Evolutionary conservation across 1,139 yeast genomes (phyloP).

Genomic region (Tardiomyces digboiensis): DNA sequence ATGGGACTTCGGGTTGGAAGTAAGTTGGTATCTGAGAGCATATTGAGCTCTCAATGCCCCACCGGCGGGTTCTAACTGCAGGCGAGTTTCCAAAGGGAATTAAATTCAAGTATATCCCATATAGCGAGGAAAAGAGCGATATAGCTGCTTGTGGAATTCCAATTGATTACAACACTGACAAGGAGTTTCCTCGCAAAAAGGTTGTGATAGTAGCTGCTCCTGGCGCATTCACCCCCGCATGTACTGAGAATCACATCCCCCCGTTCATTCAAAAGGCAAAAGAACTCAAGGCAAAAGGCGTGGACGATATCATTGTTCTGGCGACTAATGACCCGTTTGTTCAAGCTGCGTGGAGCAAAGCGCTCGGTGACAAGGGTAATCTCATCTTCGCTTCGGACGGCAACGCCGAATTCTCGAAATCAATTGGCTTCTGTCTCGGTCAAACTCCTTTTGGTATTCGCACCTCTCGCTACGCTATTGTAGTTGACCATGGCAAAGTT

Average conservation of each 20-base stretch:
- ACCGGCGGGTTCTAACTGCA: too few species aligned
- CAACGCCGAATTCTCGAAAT: conserved; percentile 48
- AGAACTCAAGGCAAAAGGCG: conserved; percentile 51
- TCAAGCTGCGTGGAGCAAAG: conserved; percentile 70
- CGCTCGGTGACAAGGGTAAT: conserved; percentile 41
- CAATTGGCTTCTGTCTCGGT: conserved; percentile 52
- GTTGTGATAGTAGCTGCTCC: conserved; percentile 76
- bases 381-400: conserved; percentile 52
- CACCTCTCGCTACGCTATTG: conserved; percentile 62
- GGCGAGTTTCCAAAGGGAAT: conserved; percentile 42
- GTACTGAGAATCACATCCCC: conserved; percentile 77
- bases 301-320: conserved; percentile 59
- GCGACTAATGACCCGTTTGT: conserved; percentile 84
- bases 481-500: conserved; percentile 58
- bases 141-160: conserved; percentile 49
- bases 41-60: too few species aligned
- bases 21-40: too few species aligned
- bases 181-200: conserved; percentile 40
- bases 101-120: conserved; percentile 49
- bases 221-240: conserved; percentile 89
- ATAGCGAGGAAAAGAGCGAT: conserved; percentile 33
- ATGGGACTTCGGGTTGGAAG: too few species aligned
- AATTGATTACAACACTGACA: conserved; percentile 38
- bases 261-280: conserved; percentile 46
- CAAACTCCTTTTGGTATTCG: conserved; percentile 57